Conservation (phyloP, 108 stramenopile species). For the Nitzschia sp. region DNA sequence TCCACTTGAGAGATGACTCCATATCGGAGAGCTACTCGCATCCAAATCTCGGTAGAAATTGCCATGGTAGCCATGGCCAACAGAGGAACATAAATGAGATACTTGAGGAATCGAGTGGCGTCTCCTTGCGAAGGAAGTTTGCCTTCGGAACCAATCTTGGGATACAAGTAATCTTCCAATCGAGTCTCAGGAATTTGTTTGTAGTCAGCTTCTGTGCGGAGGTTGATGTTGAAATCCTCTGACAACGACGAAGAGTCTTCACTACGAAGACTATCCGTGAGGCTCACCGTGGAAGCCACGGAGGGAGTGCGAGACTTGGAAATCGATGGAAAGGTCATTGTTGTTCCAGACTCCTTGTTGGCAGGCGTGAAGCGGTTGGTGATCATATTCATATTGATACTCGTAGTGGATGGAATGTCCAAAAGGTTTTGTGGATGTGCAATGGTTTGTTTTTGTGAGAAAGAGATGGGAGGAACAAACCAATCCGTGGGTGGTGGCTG, state of each 20-base stretch:
- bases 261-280: background rate
- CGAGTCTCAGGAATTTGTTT: background rate
- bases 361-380: no score
- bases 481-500: no score
- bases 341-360: no score
- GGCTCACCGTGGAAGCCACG: background rate
- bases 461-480: no score
- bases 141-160: conserved; percentile 2
- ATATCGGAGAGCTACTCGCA: conserved; percentile 1
- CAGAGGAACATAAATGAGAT: conserved; percentile 9
- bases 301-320: background rate
- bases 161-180: conserved; percentile 4
- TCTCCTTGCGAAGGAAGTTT: conserved; percentile 4
- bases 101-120: conserved; percentile 21
- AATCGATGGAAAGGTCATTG: no score
- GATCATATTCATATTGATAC: no score
- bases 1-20: background rate
- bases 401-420: no score
- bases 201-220: background rate
- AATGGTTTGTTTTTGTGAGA: no score
- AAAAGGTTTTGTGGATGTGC: no score
- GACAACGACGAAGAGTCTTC: background rate
- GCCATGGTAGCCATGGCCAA: background rate
- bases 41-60: conserved; percentile 3
- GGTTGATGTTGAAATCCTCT: background rate